Evolutionary conservation across 495 filamentous ascomycete species (phyloP).

Genomic region (Aspergillus bertholletiae): DNA sequence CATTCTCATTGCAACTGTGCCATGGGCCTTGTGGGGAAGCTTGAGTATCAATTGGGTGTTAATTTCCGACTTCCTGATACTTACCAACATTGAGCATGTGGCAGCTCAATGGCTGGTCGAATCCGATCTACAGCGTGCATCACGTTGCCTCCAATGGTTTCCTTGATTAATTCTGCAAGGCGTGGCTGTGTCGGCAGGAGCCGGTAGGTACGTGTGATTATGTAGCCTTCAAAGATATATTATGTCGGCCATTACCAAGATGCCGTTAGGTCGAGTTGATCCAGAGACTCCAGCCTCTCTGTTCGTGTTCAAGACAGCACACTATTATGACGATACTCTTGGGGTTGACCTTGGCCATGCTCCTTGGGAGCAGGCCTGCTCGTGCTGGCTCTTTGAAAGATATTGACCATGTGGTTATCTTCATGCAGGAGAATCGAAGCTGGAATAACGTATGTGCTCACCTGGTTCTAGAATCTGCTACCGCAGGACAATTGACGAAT

Average conservation of each 20-base stretch:
- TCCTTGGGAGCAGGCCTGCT: conserved; percentile 21
- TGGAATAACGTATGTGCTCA: conserved; percentile 30
- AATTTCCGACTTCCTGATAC: neutral
- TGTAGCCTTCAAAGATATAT: neutral
- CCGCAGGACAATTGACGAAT: neutral
- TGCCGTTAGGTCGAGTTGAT: neutral
- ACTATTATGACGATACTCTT: neutral
- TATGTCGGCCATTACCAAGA: neutral
- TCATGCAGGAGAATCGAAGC: conserved; percentile 54
- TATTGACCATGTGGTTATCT: conserved; percentile 56
- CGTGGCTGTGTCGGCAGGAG: neutral
- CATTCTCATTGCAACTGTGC: neutral
- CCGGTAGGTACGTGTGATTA: no score
- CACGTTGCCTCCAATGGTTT: neutral
- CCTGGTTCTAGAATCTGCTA: neutral
- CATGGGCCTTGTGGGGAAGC: neutral
- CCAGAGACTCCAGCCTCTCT: neutral
- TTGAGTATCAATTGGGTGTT: neutral
- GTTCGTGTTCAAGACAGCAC: neutral
- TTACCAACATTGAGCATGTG: neutral
- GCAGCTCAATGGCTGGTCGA: neutral
- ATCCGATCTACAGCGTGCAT: neutral
- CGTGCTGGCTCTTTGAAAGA: conserved; percentile 42
- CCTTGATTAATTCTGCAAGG: neutral
- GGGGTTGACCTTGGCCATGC: conserved; percentile 15